Conservation (phyloP, 768 basidiomycete species). For the Cystofilobasidium capitatum region DNA sequence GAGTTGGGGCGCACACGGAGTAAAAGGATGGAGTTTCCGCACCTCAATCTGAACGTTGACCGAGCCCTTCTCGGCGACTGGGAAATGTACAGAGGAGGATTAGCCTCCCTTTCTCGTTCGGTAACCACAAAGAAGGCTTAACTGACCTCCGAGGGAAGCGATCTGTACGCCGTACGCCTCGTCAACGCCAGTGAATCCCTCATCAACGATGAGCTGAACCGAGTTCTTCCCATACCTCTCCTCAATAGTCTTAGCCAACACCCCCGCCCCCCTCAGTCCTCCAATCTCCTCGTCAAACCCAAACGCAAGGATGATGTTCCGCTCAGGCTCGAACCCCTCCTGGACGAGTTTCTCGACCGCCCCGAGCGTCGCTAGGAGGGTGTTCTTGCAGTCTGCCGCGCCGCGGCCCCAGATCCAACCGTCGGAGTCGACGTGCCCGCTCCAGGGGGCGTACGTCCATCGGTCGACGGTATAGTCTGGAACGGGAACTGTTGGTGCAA, state of each 20-base stretch:
- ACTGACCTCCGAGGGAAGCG: slow-evolving; percentile 33
- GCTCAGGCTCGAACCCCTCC: slow-evolving; percentile 55
- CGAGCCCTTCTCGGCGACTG: slow-evolving; percentile 2
- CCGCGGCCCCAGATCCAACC: slow-evolving; percentile 63
- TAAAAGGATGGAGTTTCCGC: too few relatives aligned
- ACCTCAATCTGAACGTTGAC: not conserved
- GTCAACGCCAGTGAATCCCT: slow-evolving; percentile 56
- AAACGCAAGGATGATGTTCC: slow-evolving; percentile 41
- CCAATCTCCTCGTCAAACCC: slow-evolving; percentile 48
- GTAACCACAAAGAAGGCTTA: not conserved
- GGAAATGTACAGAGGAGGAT: not conserved
- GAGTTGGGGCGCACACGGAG: too few relatives aligned
- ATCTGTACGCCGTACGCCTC: slow-evolving; percentile 34
- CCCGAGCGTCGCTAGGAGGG: slow-evolving; percentile 44
- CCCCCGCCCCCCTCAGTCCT: slow-evolving; percentile 36
- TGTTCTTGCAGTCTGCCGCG: slow-evolving; percentile 63
- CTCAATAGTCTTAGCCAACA: slow-evolving; percentile 46
- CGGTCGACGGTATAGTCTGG: slow-evolving; percentile 7
- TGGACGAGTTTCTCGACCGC: slow-evolving; percentile 57
- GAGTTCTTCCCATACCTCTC: slow-evolving; percentile 59
- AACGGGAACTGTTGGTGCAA: slow-evolving; percentile 22
- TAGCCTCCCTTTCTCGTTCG: not conserved
- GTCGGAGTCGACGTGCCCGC: not conserved
- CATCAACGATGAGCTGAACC: slow-evolving; percentile 74
- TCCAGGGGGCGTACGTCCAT: slow-evolving; percentile 22